Conservation (phyloP, 495 filamentous ascomycete species). For the Penicillium turbatum region DNA sequence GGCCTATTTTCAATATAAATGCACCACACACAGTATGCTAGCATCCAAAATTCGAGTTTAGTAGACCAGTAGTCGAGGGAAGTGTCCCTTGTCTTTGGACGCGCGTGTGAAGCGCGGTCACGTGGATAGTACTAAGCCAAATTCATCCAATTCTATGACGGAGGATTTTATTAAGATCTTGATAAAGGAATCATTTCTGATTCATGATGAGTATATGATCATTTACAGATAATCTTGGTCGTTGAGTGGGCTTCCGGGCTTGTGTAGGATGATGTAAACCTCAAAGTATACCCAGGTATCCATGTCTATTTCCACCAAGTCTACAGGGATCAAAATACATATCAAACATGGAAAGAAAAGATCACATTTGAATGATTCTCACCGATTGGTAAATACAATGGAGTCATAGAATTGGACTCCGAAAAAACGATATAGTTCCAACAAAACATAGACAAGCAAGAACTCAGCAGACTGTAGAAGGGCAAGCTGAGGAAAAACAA, state of each 20-base stretch:
- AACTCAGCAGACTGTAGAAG: not conserved
- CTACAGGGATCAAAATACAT: not conserved
- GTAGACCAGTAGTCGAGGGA: constrained; percentile 5
- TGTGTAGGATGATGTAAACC: not conserved
- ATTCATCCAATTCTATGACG: not conserved
- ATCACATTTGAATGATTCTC: not conserved
- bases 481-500: not conserved
- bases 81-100: constrained; percentile 19
- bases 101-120: constrained; percentile 42
- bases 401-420: not conserved
- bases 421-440: not conserved
- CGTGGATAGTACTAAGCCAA: constrained; percentile 18
- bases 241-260: not conserved
- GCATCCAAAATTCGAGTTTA: constrained; percentile 3
- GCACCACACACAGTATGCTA: constrained; percentile 11
- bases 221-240: not conserved
- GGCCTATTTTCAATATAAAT: constrained; percentile 4
- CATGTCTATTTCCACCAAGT: not conserved
- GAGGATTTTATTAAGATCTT: not conserved
- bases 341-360: not conserved
- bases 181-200: not conserved
- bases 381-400: not conserved
- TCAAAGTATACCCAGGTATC: not conserved
- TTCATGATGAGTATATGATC: not conserved
- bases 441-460: not conserved